Conservation (phyloP, 2,329 filamentous ascomycete genomes). For the Cladosporium sp. region DNA sequence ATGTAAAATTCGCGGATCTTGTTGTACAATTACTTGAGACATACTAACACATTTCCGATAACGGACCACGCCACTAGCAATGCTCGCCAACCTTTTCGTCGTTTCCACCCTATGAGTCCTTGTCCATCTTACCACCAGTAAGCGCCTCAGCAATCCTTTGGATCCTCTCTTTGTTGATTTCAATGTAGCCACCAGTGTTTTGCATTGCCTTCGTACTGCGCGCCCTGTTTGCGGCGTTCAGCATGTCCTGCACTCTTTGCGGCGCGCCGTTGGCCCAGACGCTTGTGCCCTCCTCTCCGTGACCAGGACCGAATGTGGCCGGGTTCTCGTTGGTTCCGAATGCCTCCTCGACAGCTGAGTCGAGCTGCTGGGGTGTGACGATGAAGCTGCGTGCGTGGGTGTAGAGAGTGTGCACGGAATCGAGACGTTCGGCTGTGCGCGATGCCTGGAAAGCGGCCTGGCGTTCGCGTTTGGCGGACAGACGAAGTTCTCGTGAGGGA, state of each 20-base stretch:
- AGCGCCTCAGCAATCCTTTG: conserved; percentile 63
- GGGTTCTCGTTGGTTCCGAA: conserved; percentile 60
- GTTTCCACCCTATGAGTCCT: neutral
- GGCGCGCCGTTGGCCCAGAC: conserved; percentile 51
- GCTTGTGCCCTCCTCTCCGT: conserved; percentile 28
- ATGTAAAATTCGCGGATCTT: neutral
- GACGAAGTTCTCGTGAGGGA: conserved; percentile 56
- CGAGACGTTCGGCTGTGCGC: conserved; percentile 36
- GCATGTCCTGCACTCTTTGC: conserved; percentile 45
- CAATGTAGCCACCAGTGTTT: conserved; percentile 33
- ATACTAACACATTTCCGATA: conserved; percentile 3
- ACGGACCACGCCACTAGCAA: neutral
- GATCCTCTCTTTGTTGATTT: conserved; percentile 54
- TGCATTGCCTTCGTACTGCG: conserved; percentile 33
- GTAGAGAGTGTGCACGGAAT: conserved; percentile 81
- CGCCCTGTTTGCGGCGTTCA: conserved; percentile 30
- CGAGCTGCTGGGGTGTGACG: conserved; percentile 71
- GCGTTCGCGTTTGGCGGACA: conserved; percentile 36
- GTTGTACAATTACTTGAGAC: conserved; percentile 9
- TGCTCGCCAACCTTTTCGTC: neutral
- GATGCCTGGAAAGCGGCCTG: conserved; percentile 17
- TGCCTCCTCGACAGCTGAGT: conserved; percentile 66
- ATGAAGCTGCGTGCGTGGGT: conserved; percentile 86
- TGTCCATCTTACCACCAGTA: conserved; percentile 60
- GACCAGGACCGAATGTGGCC: conserved; percentile 27